These are phyloP conservation scores for Taphrina sp. DNA, from an alignment of 1,139 yeast species.

Conservation along the genomic window DNA sequence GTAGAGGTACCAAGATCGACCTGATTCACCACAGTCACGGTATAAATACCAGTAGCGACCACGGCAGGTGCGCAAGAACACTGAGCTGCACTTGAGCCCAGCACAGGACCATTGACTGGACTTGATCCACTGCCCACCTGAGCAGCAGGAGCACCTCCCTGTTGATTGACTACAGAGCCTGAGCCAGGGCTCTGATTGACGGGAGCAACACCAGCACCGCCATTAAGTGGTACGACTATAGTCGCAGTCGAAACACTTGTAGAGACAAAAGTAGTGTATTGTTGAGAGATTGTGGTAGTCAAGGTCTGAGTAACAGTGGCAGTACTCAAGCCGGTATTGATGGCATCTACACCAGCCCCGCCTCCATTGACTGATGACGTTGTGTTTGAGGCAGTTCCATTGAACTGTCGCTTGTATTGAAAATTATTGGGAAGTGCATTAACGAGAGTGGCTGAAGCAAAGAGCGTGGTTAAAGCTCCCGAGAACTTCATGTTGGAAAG, in stretches of 20 bases:
- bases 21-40: slow-evolving; percentile 19
- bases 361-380: slow-evolving; percentile 8
- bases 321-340: neutral
- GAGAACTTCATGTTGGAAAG: slow-evolving; percentile 24
- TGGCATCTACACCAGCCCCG: slow-evolving; percentile 2
- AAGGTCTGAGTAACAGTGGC: slow-evolving; percentile 19
- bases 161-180: no score
- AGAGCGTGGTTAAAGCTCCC: slow-evolving; percentile 28
- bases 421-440: slow-evolving; percentile 8
- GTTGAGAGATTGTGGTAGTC: slow-evolving; percentile 17
- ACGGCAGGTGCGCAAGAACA: slow-evolving; percentile 24
- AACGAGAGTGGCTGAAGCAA: slow-evolving; percentile 24
- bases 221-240: slow-evolving; percentile 21
- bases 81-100: neutral
- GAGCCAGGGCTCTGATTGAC: no score
- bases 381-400: neutral
- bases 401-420: slow-evolving; percentile 5
- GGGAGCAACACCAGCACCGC: slow-evolving; percentile 18
- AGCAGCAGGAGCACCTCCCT: slow-evolving; percentile 13
- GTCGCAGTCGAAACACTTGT: slow-evolving; percentile 17
- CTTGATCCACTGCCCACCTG: no score
- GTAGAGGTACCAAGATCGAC: slow-evolving; percentile 17
- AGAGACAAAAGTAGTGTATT: slow-evolving; percentile 12
- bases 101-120: neutral
- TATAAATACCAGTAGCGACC: slow-evolving; percentile 26